Evolutionary conservation across 441 rosid species (phyloP), one percentile per base, ranked within the genome.

Genomic region (Aquilaria agallochum): DNA sequence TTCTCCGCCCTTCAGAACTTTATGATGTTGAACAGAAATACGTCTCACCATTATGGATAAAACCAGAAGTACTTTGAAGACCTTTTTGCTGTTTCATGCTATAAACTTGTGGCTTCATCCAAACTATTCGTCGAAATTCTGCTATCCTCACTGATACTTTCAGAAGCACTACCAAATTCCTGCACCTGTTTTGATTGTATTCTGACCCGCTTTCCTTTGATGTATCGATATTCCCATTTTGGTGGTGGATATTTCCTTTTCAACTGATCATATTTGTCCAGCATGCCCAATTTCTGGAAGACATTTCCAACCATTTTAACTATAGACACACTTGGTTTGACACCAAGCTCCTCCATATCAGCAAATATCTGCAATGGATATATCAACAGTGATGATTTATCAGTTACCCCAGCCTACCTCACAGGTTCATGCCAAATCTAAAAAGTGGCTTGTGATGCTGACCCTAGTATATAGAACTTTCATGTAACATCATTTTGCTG

Each of bases 281-380:
- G 55, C 96, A 88, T 88, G 34, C 74, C 91, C 10, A 85, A 66
- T 69, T 84, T 79, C 75, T 77, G 65, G 80, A 95, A 89, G 59
- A 79, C 87, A 44, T 76, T 76, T 45, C 96, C 99, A 70, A 92
- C 73, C 99, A 89, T 88, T 9, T 73, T 50, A 60, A 91, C 86
- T 48, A 81, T 78, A 20, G 97, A 60, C 65, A 73, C 58, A 58
- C 73, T 76, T 9, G 97, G 99, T 63, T 74, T 73, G 64, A 95
- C 76, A 42, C 92, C 88, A 36, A 92, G 96, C 78, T 95, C 99
- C 77, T 92, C 99, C 99, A 95, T 89, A 72, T 95, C 97, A 51
- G 97, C 99, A 80, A 95, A 95, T 69, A 91, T 70, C 99, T 89
- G 64, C 68, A 61, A 58, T 9, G 20, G 47, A 60, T 3, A 0